These are phyloP conservation scores for Stagonosporopsis rhizophila DNA, from an alignment of 2,329 filamentous ascomycete genomes.

Conservation along the genomic window DNA sequence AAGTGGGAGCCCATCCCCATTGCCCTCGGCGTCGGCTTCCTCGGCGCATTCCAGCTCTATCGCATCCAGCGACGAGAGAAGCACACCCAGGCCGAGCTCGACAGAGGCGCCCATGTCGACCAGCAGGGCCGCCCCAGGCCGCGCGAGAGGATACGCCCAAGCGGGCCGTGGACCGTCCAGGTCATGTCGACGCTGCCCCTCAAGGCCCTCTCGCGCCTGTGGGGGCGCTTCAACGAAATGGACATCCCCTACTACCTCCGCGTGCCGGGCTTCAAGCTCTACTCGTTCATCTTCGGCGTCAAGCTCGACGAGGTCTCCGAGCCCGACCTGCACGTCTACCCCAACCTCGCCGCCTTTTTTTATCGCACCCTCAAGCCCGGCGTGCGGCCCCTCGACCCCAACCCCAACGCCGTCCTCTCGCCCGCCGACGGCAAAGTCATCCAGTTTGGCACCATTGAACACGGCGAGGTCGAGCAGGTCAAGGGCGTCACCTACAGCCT, in stretches of 20 bases:
- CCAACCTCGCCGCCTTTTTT: conserved; percentile 95
- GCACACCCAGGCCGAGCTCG: conserved; percentile 49
- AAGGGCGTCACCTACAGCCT: conserved; percentile 98
- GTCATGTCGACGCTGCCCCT: conserved; percentile 92
- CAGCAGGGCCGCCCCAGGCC: conserved; percentile 55
- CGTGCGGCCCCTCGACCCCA: conserved; percentile 80
- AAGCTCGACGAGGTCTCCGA: conserved; percentile 87
- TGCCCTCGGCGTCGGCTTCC: conserved; percentile 81
- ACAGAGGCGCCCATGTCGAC: conserved; percentile 56
- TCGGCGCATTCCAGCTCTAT: conserved; percentile 85
- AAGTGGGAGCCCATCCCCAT: conserved; percentile 93
- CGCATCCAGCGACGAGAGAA: conserved; percentile 67
- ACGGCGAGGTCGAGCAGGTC: conserved; percentile 96
- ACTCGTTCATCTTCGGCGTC: conserved; percentile 90
- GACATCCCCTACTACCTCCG: conserved; percentile 87
- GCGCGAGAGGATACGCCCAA: conserved; percentile 73
- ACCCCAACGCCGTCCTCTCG: conserved; percentile 80
- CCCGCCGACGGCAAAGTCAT: conserved; percentile 91
- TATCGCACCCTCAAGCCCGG: conserved; percentile 94
- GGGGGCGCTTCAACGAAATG: conserved; percentile 91
- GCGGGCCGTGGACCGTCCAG: conserved; percentile 90
- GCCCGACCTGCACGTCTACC: conserved; percentile 85
- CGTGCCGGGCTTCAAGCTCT: conserved; percentile 88
- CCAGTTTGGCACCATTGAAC: conserved; percentile 89
- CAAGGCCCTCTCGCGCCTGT: conserved; percentile 86